Evolutionary conservation across 768 basidiomycete genomes (phyloP), one percentile per base, ranked within the genome.

Genomic region (Floccularia luteovirens): DNA sequence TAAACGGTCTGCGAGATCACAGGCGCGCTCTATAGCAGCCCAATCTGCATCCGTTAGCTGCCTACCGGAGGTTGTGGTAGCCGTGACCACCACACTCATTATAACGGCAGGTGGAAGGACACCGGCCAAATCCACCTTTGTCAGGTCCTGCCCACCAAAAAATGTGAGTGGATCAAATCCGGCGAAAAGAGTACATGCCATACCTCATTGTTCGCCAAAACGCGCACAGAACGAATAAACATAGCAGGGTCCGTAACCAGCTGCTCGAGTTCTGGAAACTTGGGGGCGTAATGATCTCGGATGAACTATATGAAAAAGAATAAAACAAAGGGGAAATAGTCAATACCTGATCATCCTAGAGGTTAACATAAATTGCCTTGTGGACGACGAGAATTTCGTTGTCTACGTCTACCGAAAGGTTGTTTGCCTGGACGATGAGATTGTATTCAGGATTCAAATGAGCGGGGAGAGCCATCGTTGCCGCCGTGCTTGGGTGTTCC

Each of bases 341-440:
- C 8, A 17, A 34, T 20, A 43, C 16, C 32, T 36, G 8, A 28
- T 32, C 10, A 1, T 13, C 38, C 10, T 10, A 47, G 12, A 38
- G 20, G 28, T 33, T 24, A 32, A 40, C 12, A 20, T 27, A 11
- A 54, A 62, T 47, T 50, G 75, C 91, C 73, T 99, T 99, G 67
- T 99, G 90, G 0, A 99, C 93, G 23, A 99, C 72, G 24, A 99
- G 70, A 40, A 97, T 90, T 60, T 99, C 96, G 51, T 99, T 99
- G 63, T 99, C 96, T 4, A 98, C 82, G 52, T 99, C 96, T 31
- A 99, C 96, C 1, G 92, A 90, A 43, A 98, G 68, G 61, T 99
- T 99, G 67, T 99, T 99, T 19, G 96, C 90, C 50, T 91, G 82
- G 3, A 99, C 96, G 52, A 98, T 98, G 45, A 98, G 70, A 46